Evolutionary conservation across 495 filamentous ascomycete species (phyloP), one percentile per base, ranked within the genome.

Genomic region (Hypoxylon intermedium): DNA sequence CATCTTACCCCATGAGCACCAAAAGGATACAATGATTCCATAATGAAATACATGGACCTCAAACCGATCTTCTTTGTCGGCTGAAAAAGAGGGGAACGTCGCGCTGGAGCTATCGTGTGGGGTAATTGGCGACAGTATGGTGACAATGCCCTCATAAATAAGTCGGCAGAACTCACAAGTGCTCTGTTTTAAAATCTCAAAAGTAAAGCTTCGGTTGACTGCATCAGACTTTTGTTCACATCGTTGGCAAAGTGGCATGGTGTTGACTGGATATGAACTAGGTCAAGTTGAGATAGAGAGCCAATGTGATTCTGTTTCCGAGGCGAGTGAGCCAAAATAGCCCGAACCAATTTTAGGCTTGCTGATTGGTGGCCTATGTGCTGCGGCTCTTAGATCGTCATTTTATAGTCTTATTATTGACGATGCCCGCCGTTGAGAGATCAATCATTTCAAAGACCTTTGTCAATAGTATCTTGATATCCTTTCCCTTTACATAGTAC

Each of bases 221-320:
- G 42, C 12, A 56, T 47, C 52, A 15, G 42, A 37, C 16, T 38
- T 47, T 20, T 47, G 19, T 31, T 47, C 43, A 9, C 43, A 56
- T 11, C 53, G 53, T 21, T 56, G 15, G n/a, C 13, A 56, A 5
- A 40, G 53, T 9, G 41, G 28, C 52, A 46, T 45, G 24, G 26
- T 44, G 0, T 9, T 12, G 3, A 26, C 7, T 4, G 7, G 24
- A 26, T 26, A 7, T 7, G 24, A 4, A 26, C 3, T 26, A 4
- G 24, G 7, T 26, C 7, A 26, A 7, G 24, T 7, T 26, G 4
- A n/a, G 24, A 26, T 26, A 7, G 24, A n/a, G n/a, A n/a, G n/a
- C n/a, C n/a, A n/a, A n/a, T n/a, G n/a, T n/a, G n/a, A n/a, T n/a
- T n/a, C n/a, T n/a, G n/a, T n/a, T n/a, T n/a, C n/a, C n/a, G n/a